Base-by-base conservation (phyloP, 78 protist genomes). In the Emiliania huxleyi region DNA sequence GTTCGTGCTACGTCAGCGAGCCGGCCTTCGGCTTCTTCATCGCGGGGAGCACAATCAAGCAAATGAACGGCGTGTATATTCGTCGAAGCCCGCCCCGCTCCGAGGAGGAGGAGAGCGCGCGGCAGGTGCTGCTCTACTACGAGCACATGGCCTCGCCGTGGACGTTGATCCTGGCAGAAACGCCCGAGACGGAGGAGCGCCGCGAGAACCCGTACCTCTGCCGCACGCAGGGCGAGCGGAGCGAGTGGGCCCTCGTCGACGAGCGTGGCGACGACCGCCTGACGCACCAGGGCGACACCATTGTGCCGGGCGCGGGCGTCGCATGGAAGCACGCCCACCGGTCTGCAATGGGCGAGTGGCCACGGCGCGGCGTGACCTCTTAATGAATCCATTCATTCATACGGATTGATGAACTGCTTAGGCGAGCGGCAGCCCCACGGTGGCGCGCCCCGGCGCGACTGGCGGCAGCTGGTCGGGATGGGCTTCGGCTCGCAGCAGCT, bases 281-380 rank as follows among this genome's bases (percentile, higher is more conserved):
- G 56, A 0, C 23, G 21, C 89, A 81, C 55, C 38, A 3, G 56
- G 89, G 89, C 29, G 42, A 81, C 89, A 81, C 89, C 19, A 81
- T 81, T 38, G 89, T 81, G 42, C 89, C 89, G 6, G 89, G 89
- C 89, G 89, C 89, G 37, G 89, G 89, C 38, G 89, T 44, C 19
- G n/a, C 29, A 5, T 81, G 89, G 89, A 42, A 8, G 40, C 89
- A 81, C 37, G 89, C 44, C 35, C 89, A 81, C n/a, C n/a, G n/a
- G n/a, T n/a, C n/a, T n/a, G n/a, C n/a, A n/a, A n/a, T n/a, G n/a
- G n/a, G n/a, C n/a, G n/a, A n/a, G n/a, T n/a, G n/a, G n/a, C n/a
- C n/a, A n/a, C n/a, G n/a, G n/a, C n/a, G n/a, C n/a, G n/a, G n/a
- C n/a, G n/a, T n/a, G n/a, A n/a, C n/a, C n/a, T n/a, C n/a, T n/a